Evolutionary conservation across 768 basidiomycete genomes (phyloP).

Genomic region (Termitomyces sp.): DNA sequence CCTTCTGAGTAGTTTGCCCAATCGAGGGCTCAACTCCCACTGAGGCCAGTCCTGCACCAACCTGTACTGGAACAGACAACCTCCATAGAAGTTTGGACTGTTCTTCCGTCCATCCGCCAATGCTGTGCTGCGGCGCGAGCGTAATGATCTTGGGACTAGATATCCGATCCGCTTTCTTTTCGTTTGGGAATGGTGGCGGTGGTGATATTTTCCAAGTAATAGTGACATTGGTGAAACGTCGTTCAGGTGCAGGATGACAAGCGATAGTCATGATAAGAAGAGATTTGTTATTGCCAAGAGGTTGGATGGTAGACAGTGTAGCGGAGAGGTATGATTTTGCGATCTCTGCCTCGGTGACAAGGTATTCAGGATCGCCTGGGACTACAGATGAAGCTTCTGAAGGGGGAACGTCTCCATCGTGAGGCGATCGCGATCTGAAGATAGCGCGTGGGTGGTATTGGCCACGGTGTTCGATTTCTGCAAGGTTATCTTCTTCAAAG

Average conservation of each 20-base stretch:
- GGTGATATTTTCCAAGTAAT: slow-evolving; percentile 14
- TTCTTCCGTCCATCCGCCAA: slow-evolving; percentile 22
- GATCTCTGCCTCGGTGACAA: slow-evolving; percentile 19
- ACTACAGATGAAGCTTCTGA: not conserved
- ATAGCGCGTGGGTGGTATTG: slow-evolving; percentile 11
- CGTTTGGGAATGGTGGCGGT: not conserved
- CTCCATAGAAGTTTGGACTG: slow-evolving; percentile 19
- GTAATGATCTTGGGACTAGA: slow-evolving; percentile 10
- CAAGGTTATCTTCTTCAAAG: slow-evolving; percentile 16
- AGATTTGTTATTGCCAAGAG: slow-evolving; percentile 15
- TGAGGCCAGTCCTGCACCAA: slow-evolving; percentile 9
- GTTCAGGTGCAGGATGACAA: slow-evolving; percentile 17
- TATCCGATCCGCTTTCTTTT: not conserved
- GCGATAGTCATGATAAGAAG: slow-evolving; percentile 15
- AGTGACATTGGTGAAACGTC: slow-evolving; percentile 16
- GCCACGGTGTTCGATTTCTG: not conserved
- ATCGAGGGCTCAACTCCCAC: slow-evolving; percentile 13
- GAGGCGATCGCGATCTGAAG: slow-evolving; percentile 1
- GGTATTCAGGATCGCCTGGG: slow-evolving; percentile 2
- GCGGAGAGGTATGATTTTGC: slow-evolving; percentile 19
- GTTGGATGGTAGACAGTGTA: slow-evolving; percentile 16
- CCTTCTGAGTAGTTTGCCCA: slow-evolving; percentile 14
- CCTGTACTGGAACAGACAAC: slow-evolving; percentile 8
- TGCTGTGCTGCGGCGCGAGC: slow-evolving; percentile 18
- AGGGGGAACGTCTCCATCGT: not conserved